These are phyloP conservation scores for Bothriochloa decipiens DNA, from an alignment of 176 grass and related monocot genomes.

Conservation along the genomic window DNA sequence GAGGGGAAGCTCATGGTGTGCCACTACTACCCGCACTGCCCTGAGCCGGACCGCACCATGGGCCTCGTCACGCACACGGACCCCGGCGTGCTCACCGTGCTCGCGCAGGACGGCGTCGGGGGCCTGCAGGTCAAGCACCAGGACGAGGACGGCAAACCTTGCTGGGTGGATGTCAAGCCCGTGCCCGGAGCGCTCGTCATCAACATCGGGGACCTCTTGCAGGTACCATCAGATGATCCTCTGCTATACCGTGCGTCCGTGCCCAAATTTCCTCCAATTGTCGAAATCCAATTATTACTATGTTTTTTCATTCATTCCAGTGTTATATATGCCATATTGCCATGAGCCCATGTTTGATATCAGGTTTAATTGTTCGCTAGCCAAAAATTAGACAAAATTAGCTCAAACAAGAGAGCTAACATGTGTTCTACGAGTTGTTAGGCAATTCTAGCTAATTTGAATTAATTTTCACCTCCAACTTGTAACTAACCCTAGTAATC, in stretches of 20 bases:
- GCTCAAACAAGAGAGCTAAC: no score
- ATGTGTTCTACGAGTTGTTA: no score
- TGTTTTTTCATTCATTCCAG: not conserved
- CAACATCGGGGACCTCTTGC: conserved; percentile 85
- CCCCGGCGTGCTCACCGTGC: conserved; percentile 68
- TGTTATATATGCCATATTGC: no score
- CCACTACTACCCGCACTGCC: conserved; percentile 94
- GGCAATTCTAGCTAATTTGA: no score
- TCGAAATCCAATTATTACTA: not conserved
- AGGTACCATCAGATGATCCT: conserved; percentile 44
- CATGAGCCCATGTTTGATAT: no score
- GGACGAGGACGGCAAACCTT: conserved; percentile 42
- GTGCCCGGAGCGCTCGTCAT: conserved; percentile 76
- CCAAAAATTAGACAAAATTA: no score
- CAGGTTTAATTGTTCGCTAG: no score
- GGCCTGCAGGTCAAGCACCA: conserved; percentile 79
- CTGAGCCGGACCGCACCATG: conserved; percentile 80
- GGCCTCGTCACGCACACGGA: conserved; percentile 77
- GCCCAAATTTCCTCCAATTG: not conserved
- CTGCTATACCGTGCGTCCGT: not conserved
- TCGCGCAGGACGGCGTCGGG: conserved; percentile 67
- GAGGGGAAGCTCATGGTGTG: conserved; percentile 76
- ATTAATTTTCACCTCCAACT: no score
- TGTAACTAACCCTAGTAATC: no score
- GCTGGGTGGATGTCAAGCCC: conserved; percentile 74